phyloP scores from a whole-genome alignment of 371 early-diverging fungal species.

The Mucor plumbeus region DNA sequence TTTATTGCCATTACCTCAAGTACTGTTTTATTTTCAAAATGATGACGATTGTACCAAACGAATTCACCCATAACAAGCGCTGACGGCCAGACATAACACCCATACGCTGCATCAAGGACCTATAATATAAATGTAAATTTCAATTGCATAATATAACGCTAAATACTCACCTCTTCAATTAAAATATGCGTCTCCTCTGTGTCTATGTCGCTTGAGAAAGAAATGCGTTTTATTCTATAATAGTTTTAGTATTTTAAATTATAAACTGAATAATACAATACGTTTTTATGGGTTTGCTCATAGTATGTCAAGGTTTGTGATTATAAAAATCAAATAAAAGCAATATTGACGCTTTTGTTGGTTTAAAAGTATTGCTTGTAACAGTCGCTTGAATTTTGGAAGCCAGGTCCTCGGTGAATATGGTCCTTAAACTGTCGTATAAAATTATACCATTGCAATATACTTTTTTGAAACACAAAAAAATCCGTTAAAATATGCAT shows the following conservation, averaged over 20 bases:
- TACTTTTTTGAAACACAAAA: too few relatives aligned
- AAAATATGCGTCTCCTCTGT: not conserved
- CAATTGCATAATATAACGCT: not conserved
- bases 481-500: too few relatives aligned
- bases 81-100: constrained; percentile 65
- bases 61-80: constrained; percentile 58
- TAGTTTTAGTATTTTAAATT: not conserved
- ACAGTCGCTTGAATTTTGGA: too few relatives aligned
- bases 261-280: not conserved
- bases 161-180: not conserved
- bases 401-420: too few relatives aligned
- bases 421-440: too few relatives aligned
- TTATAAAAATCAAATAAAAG: too few relatives aligned
- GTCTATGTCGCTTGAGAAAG: not conserved
- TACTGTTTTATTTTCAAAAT: constrained; percentile 31
- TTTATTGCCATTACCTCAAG: constrained; percentile 34
- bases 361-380: too few relatives aligned
- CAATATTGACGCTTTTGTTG: too few relatives aligned
- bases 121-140: not conserved
- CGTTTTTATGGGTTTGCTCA: not conserved
- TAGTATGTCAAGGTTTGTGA: not conserved
- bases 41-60: constrained; percentile 38
- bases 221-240: not conserved
- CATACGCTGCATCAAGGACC: constrained; percentile 59
- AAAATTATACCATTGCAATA: too few relatives aligned